Base-by-base conservation (phyloP, 768 basidiomycete genomes). In the Galerina marginata region DNA sequence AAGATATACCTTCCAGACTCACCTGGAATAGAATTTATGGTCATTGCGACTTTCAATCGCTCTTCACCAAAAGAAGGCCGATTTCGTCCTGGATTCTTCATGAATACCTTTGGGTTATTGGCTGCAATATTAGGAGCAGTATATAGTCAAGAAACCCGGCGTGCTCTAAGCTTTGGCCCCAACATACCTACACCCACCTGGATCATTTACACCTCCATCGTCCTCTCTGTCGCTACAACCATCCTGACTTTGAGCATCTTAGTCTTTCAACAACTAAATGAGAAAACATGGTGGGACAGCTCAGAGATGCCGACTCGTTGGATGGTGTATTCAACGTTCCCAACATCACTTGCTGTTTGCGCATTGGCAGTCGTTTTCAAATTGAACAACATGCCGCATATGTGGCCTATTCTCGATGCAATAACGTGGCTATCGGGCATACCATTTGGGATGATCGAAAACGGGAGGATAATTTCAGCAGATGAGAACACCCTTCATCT, bases 341-440 rank as follows among this genome's bases (percentile, higher is more conserved):
- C 63, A 2, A 37, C 51, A 9, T 69, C 67, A 26, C 11, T 69
- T 29, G 40, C 61, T 14, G 56, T 71, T 6, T 61, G 59, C 25
- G 69, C 45, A 9, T 54, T 71, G 23, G 70, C 65, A 3, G 39
- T 66, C 2, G 54, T 61, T 9, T 67, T 68, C 46, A 49, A 56
- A 36, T n/a, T 61, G 33, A 54, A 20, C 10, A 39, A 56, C 5
- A 47, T 45, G 56, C 52, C 46, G 10, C 29, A 61, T n/a, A 63
- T 65, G 39, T 71, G 70, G 70, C 70, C 70, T 29, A 56, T 69
- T 29, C 59, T 72, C 12, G 71, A 72, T 57, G 65, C 62, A 3
- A 16, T 72, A 29, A 69, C 70, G 5, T 72, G 60, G 54, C 14
- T 71, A 20, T 71, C 70, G 15, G 71, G 70, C 16, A n/a, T 71